Base-by-base conservation (phyloP, 495 filamentous ascomycete genomes). In the Jackrogersella minutella region DNA sequence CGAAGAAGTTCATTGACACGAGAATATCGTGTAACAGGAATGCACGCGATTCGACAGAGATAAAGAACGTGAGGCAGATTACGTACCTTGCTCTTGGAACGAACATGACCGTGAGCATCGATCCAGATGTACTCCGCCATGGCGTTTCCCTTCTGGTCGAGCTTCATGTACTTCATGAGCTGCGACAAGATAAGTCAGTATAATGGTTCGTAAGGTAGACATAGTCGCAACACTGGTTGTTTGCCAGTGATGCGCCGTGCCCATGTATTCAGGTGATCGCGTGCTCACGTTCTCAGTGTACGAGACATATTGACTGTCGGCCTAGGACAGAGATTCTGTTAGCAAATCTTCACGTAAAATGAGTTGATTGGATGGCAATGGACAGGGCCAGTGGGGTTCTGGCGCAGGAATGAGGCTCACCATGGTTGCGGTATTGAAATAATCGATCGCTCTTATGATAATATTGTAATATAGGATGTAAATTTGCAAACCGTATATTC, bases 41-140 rank as follows among this genome's bases (percentile, higher is more conserved):
- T 31, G 37, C 65, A 70, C 51, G 65, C 57, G 59, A 78, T 73
- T 70, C 66, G 72, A 69, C 54, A 50, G 41, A 73, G 64, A 71
- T 66, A 66, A 61, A n/a, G 40, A 24, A 54, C 52, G 58, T 19
- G 41, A 59, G 30, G 62, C 57, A 50, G 80, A 92, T 83, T 82
- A 96, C 95, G 46, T 76, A 74, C 68, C 69, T 74, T 72, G 66
- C 69, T 74, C 71, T 72, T 72, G n/a, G 71, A 74, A 34, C 71
- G 66, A 19, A 72, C 71, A 43, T 72, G 73, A 43, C 73, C 66
- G 13, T 63, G 17, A 41, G 70, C 69, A 77, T 99, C 95, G 73
- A 99, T 93, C 95, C 95, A 99, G 83, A 99, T 88, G 84, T 97
- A 99, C 82, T 99, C 95, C 62, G 93, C 93, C 81, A 94, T 91